Base-by-base conservation (phyloP, 75 land plant species). In the Cryptomeria japonica region DNA sequence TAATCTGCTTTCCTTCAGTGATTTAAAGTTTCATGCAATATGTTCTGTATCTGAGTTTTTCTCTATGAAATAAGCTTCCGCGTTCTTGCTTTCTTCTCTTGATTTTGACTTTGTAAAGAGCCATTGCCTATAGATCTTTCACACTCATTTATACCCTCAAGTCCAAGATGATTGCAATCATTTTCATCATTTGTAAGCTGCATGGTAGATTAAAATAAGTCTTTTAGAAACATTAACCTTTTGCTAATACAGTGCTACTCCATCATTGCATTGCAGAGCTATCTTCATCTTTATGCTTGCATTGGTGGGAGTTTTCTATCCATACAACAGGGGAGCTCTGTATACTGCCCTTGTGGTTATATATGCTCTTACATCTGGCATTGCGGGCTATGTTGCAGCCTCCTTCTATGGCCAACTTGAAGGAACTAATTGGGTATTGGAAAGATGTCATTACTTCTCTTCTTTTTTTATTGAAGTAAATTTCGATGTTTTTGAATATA, bases 281-380 rank as follows among this genome's bases (percentile, higher is more conserved):
- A 68, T 93, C 32, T 93, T 91, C 87, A 90, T 94, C 84, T 94
- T 94, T 47, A 47, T 91, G 87, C 93, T 94, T 53, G 92, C 96
- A 55, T 85, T 94, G 79, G 92, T 94, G 87, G 96, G 96, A 3
- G 96, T 90, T 64, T 94, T 94, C 72, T 94, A 94, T 80, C 96
- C 96, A 38, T 94, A 93, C 86, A 94, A 94, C 80, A 86, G 96
- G 64, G 96, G 96, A 83, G 93, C 96, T 49, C 90, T 94, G 15
- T 93, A 92, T 83, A 94, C 96, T n/a, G 96, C 95, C 1, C 87
- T 93, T 84, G 92, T 94, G 31, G 89, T 94, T 64, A 94, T 95
- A 70, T 95, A 95, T 90, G 93, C 96, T 49, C 95, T 95, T 80
- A 95, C 96, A 19, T 93, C 96, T 86, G 96, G 96, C 42, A 92